Evolutionary conservation across 345 rosid species (phyloP), one percentile per base, ranked within the genome.

Genomic region (Hibiscus trionum): DNA sequence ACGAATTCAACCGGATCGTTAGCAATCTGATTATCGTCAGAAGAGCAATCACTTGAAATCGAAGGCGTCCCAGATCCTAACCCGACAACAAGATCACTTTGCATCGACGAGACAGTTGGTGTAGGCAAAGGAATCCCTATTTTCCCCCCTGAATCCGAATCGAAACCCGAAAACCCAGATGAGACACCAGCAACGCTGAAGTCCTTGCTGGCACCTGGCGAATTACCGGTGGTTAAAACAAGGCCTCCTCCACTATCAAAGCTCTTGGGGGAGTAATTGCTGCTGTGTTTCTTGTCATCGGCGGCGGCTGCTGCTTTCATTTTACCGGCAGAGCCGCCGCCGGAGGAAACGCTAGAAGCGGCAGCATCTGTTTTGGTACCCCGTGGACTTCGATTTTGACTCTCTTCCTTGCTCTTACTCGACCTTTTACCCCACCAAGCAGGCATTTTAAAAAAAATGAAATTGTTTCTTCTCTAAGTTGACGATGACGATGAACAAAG

Each of bases 351-450:
- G 56, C 56, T 4, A n/a, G 56, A 16, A 6, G 17, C 17, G 15
- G 19, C 56, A 46, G 52, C 19, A 66, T 46, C 70, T 52, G 35
- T 26, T 66, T 47, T 66, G 15, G 50, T 77, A 50, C 57, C 67
- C 5, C 47, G 31, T 11, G 76, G 70, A 69, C 60, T 75, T 57
- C 35, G 49, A 46, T 58, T 39, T 65, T 47, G 82, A 71, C 37
- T 69, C 19, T 80, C 88, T 73, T 86, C 93, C 70, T 86, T 86
- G 80, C 55, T 81, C 83, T 88, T 94, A 21, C 83, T 71, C 0
- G 85, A 82, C 72, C 82, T 94, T 73, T 67, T 90, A 12, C 78
- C 69, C 93, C 95, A 91, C 97, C 96, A 91, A 82, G 83, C 86
- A 72, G 91, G 97, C 96, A 90, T 90, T 77, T 72, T 19, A 7